Evolutionary conservation across 495 filamentous ascomycete genomes (phyloP), one percentile per base, ranked within the genome.

Genomic region (Aspergillus hancockii): DNA sequence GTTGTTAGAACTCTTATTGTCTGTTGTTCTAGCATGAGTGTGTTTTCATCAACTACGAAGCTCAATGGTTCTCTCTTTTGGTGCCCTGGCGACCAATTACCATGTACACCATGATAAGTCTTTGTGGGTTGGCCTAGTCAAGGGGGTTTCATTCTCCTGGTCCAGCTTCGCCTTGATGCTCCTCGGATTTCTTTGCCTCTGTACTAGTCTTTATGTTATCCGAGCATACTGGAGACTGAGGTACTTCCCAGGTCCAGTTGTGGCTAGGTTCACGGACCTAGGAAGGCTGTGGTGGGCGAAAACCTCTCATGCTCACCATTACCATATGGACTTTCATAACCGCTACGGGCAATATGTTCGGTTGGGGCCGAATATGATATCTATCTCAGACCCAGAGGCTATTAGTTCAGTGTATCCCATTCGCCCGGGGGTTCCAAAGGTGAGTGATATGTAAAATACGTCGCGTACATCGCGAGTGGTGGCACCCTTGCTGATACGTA

Each of bases 351-450:
- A 71, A 0, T 64, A 80, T 2, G 85, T 88, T 19, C 76, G 85
- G 12, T 71, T 86, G 10, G 84, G 83, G 0, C 84, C 85, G 3
- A 76, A 83, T 34, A 76, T 78, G 34, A 70, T 87, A 9, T 85
- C 79, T 49, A 76, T 85, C n/a, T 63, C 73, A 22, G 78, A 77
- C 31, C 63, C 56, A 2, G 68, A 71, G n/a, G 81, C 69, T 0
- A 79, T 80, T 41, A 61, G 62, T 13, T 54, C 40, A 0, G 75
- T 84, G 1, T 85, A 85, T 45, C 43, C 54, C 28, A 52, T 52
- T 51, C 21, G 58, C 25, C 32, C 32, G 8, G 58, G 62, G 19
- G 66, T 68, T 40, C 61, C 52, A 8, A 75, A 74, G 64, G 65
- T 67, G 21, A 55, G 46, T 54, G 30, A 2, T 21, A 40, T 38